Percentiles rank a stretch among this genome's conserved stretches.
Conservation (phyloP, 75 land plant species). For the Isoetes taiwanensis region DNA sequence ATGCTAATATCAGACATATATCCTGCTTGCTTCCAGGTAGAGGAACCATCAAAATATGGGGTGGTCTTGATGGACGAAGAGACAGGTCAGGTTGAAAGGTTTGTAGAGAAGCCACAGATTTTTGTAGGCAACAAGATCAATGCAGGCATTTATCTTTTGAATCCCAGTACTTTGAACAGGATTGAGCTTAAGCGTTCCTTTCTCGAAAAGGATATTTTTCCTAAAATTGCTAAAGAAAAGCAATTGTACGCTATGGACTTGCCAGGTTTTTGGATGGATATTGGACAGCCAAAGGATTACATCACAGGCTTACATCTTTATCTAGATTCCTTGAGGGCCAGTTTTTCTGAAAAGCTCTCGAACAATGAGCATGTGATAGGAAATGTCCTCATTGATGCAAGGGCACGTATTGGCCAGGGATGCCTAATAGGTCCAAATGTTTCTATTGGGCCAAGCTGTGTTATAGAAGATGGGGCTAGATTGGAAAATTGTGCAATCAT, state of each 20-base stretch:
- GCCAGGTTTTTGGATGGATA: slow-evolving; percentile 2
- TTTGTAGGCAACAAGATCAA: slow-evolving; percentile 7
- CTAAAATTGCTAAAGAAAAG: background rate
- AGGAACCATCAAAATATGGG: slow-evolving; percentile 6
- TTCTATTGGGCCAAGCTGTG: background rate
- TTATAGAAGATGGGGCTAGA: background rate
- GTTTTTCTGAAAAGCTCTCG: background rate
- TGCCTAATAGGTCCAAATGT: background rate
- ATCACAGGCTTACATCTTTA: background rate
- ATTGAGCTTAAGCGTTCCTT: background rate
- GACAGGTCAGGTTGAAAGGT: background rate
- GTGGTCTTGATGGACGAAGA: slow-evolving; percentile 2
- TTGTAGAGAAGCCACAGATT: slow-evolving; percentile 4
- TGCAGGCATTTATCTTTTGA: background rate
- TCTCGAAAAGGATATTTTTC: slow-evolving; percentile 1
- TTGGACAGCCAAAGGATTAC: slow-evolving; percentile 6
- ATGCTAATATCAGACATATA: no score
- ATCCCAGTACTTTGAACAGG: background rate
- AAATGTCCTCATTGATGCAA: background rate
- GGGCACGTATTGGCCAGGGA: background rate
- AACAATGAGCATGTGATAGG: background rate
- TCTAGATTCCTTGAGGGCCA: background rate
- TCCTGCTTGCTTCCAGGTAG: background rate
- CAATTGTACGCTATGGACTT: background rate
- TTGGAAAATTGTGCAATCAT: background rate